phyloP scores from a whole-genome alignment of 2,329 filamentous ascomycete species.

The Colletotrichum echinochloae region DNA sequence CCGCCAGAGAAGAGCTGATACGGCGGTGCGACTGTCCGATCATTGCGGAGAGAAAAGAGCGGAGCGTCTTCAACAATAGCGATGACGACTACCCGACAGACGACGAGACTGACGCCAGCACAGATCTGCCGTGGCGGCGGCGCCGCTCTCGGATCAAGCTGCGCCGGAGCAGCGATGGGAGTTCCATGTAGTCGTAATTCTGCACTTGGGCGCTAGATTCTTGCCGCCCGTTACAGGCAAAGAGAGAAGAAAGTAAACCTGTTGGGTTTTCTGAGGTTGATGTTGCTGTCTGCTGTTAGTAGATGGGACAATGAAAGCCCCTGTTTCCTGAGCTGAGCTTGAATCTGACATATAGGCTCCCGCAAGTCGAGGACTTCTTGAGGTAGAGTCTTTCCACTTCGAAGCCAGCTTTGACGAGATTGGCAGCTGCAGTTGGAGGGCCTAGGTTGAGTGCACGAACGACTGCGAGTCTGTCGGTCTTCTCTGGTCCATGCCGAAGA shows the following conservation, averaged over 20 bases:
- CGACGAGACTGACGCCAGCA: neutral
- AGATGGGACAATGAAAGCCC: neutral
- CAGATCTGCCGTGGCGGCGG: neutral
- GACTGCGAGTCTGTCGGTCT: too few species aligned
- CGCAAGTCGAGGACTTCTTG: too few species aligned
- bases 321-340: too few species aligned
- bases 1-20: neutral
- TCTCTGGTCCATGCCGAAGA: too few species aligned
- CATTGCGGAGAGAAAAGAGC: neutral
- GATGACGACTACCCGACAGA: neutral
- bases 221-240: neutral
- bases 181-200: neutral
- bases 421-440: too few species aligned
- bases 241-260: neutral
- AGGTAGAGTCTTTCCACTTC: too few species aligned
- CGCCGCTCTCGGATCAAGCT: neutral
- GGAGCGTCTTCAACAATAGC: neutral
- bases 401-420: too few species aligned
- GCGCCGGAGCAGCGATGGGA: neutral
- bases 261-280: neutral
- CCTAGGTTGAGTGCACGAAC: too few species aligned
- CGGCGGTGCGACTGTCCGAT: neutral
- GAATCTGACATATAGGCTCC: too few species aligned
- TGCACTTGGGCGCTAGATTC: neutral
- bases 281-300: too few species aligned